Conservation (phyloP, 73 alveolate species). For the Symbiodinium pilosum region DNA sequence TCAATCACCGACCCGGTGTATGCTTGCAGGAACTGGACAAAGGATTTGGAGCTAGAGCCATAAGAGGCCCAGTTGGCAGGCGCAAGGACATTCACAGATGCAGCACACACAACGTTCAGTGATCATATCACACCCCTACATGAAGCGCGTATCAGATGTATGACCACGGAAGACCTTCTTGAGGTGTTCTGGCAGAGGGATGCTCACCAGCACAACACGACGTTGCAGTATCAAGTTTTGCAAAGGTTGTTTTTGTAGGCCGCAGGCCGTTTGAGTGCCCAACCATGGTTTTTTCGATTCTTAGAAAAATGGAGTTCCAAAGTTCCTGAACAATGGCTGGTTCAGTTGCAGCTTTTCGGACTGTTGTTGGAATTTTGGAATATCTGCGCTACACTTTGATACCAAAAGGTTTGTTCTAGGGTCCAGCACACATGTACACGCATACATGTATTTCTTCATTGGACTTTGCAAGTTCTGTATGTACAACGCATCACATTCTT, state of each 20-base stretch:
- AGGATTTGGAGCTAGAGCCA: not conserved
- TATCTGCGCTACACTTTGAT: too few relatives aligned
- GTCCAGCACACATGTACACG: too few relatives aligned
- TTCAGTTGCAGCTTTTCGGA: too few relatives aligned
- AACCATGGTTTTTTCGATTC: too few relatives aligned
- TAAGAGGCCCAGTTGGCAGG: too few relatives aligned
- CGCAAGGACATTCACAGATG: not conserved
- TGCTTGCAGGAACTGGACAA: not conserved
- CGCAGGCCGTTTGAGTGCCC: not conserved
- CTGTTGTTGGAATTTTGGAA: too few relatives aligned
- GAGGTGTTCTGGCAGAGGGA: not conserved
- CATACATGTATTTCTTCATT: too few relatives aligned
- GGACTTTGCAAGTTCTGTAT: too few relatives aligned
- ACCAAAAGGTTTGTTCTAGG: too few relatives aligned
- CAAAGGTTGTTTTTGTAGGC: not conserved
- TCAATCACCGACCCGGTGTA: not conserved
- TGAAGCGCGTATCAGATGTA: not conserved
- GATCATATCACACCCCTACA: not conserved
- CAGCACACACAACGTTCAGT: not conserved
- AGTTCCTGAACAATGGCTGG: too few relatives aligned
- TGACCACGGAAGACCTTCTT: not conserved
- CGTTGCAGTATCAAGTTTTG: not conserved
- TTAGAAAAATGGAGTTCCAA: too few relatives aligned
- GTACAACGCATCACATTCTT: too few relatives aligned
- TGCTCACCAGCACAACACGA: not conserved